Conservation (phyloP, 1,139 yeast genomes). For the Suhomyces guaymorum region DNA sequence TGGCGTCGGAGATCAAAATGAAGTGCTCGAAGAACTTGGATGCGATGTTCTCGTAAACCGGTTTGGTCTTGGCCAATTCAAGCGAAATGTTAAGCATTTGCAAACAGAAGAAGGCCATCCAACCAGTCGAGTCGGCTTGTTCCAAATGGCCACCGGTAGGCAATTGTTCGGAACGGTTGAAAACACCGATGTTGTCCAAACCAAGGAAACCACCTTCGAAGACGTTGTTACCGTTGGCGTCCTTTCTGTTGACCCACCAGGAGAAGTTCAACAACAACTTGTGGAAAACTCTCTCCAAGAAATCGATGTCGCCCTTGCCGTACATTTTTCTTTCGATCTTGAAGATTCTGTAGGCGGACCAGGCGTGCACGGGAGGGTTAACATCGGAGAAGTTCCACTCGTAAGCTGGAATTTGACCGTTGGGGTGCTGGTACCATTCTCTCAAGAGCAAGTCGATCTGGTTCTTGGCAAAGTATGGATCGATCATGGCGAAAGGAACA, state of each 20-base stretch:
- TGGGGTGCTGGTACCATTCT: slow-evolving; percentile 99
- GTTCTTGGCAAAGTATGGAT: slow-evolving; percentile 89
- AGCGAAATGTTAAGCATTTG: slow-evolving; percentile 94
- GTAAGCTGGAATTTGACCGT: slow-evolving; percentile 97
- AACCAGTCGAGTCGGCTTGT: slow-evolving; percentile 96
- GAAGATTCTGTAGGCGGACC: slow-evolving; percentile 91
- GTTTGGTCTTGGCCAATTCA: slow-evolving; percentile 82
- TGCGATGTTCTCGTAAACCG: slow-evolving; percentile 92
- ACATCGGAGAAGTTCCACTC: slow-evolving; percentile 98
- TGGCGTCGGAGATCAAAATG: slow-evolving; percentile 89
- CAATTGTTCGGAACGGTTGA: slow-evolving; percentile 90
- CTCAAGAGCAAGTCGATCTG: slow-evolving; percentile 85
- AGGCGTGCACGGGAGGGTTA: slow-evolving; percentile 96
- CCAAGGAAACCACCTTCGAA: slow-evolving; percentile 97
- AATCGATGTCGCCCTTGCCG: slow-evolving; percentile 78
- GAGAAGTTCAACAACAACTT: slow-evolving; percentile 87
- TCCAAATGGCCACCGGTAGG: slow-evolving; percentile 93
- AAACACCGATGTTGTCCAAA: slow-evolving; percentile 89
- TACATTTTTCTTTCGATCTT: slow-evolving; percentile 88
- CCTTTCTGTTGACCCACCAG: slow-evolving; percentile 98
- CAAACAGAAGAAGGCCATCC: slow-evolving; percentile 95
- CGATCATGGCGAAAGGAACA: slow-evolving; percentile 91
- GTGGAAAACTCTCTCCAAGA: slow-evolving; percentile 89
- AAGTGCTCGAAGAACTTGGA: slow-evolving; percentile 95
- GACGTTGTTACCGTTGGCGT: slow-evolving; percentile 82